A percentile compares a stretch with the other conserved stretches of the same genome.
phyloP scores from a whole-genome alignment of 441 rosid genomes.

The Gossypium gossypioides region DNA sequence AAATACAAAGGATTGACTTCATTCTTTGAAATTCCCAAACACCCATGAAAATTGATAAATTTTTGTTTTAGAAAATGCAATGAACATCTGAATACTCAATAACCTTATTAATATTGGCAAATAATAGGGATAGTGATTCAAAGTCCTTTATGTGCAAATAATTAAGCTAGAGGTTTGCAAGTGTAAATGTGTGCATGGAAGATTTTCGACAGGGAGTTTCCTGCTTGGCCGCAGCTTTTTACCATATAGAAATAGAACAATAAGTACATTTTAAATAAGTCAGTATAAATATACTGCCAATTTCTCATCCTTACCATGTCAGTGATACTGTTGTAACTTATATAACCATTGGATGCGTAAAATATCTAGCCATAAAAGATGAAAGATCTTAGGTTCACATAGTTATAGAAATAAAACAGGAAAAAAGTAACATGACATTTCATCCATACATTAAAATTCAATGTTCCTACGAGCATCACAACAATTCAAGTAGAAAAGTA shows the following conservation, averaged over 20 bases:
- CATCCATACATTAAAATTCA: too few species aligned
- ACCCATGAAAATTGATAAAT: neutral
- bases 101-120: neutral
- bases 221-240: neutral
- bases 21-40: neutral
- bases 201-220: neutral
- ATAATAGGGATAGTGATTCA: neutral
- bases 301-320: neutral
- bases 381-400: neutral
- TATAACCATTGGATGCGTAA: neutral
- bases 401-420: neutral
- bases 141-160: neutral
- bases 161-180: neutral
- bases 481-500: neutral
- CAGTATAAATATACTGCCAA: neutral
- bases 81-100: neutral
- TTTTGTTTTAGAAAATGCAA: neutral
- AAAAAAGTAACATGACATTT: neutral
- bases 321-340: neutral
- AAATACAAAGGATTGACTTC: neutral
- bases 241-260: neutral
- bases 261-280: neutral
- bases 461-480: too few species aligned
- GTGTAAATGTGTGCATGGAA: neutral
- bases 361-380: neutral